These are phyloP conservation scores for Aureobasidium melanogenum DNA, from an alignment of 2,329 filamentous ascomycete genomes.

Conservation along the genomic window DNA sequence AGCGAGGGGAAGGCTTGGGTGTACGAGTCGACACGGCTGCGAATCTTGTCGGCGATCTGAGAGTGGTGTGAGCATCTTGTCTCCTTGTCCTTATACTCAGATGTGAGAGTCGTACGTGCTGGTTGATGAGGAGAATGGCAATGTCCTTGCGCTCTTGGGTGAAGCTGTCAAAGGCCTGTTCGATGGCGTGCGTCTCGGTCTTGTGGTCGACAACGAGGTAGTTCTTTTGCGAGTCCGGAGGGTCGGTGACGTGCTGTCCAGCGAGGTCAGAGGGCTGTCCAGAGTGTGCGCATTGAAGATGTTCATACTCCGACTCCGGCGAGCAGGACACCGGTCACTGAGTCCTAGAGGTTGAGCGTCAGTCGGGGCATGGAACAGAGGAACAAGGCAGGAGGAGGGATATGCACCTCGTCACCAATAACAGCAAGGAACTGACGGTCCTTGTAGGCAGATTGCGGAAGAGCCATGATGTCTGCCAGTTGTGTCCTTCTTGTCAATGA, in stretches of 20 bases:
- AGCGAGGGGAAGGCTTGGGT: constrained; percentile 93
- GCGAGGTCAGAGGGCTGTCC: background rate
- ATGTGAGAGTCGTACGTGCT: constrained; percentile 62
- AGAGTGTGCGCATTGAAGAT: no score
- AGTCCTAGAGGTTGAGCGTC: constrained; percentile 55
- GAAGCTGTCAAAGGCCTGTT: constrained; percentile 82
- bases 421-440: constrained; percentile 95
- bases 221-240: constrained; percentile 89
- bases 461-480: constrained; percentile 54
- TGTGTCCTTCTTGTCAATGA: background rate
- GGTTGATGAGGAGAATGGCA: constrained; percentile 92
- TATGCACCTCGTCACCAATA: constrained; percentile 77
- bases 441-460: constrained; percentile 52
- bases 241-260: constrained; percentile 74
- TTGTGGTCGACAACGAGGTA: constrained; percentile 94
- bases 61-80: background rate
- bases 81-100: background rate
- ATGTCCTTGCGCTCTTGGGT: constrained; percentile 90
- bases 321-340: constrained; percentile 88
- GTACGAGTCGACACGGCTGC: constrained; percentile 81
- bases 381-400: no score
- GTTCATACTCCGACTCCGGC: constrained; percentile 80
- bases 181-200: constrained; percentile 81
- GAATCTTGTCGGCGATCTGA: constrained; percentile 88
- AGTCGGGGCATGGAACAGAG: background rate